A percentile compares a stretch with the other conserved stretches of the same genome.
These are phyloP conservation scores for Hibiscus mutabilis DNA, from an alignment of 345 rosid genomes.

Conservation along the genomic window DNA sequence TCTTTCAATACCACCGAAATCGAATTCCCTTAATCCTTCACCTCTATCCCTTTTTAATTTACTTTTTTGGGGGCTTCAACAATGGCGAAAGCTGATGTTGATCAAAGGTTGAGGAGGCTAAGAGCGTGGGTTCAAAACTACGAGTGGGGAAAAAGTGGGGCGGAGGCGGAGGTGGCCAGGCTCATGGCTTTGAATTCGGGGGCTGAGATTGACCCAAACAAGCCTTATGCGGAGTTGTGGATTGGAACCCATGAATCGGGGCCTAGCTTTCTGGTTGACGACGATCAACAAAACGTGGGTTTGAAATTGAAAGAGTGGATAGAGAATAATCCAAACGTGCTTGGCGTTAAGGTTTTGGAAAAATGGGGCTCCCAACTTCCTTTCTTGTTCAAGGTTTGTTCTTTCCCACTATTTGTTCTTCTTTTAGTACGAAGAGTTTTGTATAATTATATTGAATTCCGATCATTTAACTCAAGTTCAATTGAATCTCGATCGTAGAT, in stretches of 20 bases:
- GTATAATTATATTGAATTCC: not conserved
- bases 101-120: constrained; percentile 36
- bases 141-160: constrained; percentile 80
- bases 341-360: constrained; percentile 64
- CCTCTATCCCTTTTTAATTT: not conserved
- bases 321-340: constrained; percentile 56
- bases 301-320: constrained; percentile 66
- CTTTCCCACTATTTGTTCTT: not conserved
- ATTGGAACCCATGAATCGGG: constrained; percentile 90
- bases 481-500: no score
- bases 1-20: constrained; percentile 32
- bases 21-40: not conserved
- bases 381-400: constrained; percentile 78
- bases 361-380: constrained; percentile 99
- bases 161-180: constrained; percentile 59
- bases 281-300: not conserved
- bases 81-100: constrained; percentile 25
- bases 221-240: constrained; percentile 77
- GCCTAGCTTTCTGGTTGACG: constrained; percentile 55
- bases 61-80: not conserved
- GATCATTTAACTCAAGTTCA: not conserved
- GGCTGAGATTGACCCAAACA: constrained; percentile 27
- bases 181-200: constrained; percentile 56
- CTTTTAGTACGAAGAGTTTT: not conserved
- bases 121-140: constrained; percentile 72